A percentile compares a stretch with the other conserved stretches of the same genome.
Conservation (phyloP, 495 filamentous ascomycete species). For the Neurospora discreta region DNA sequence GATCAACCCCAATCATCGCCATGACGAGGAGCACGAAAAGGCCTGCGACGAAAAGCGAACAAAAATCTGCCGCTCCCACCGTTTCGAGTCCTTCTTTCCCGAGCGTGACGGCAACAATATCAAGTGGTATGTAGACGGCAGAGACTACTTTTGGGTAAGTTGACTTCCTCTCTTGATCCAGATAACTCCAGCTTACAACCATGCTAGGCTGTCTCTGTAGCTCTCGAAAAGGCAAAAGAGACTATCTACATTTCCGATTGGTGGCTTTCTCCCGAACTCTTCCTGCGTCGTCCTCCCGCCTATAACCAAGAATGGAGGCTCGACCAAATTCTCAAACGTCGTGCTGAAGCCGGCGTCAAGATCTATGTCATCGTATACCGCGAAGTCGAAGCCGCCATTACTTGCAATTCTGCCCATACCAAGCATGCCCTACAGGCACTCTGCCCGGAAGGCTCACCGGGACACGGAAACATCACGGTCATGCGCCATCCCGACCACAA, state of each 20-base stretch:
- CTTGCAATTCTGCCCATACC: conserved; percentile 86
- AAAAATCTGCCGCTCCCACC: conserved; percentile 58
- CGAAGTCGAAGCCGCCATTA: conserved; percentile 72
- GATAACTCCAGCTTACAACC: not conserved
- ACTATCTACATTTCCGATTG: conserved; percentile 93
- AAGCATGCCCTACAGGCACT: conserved; percentile 76
- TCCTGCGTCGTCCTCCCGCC: conserved; percentile 73
- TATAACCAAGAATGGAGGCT: conserved; percentile 79
- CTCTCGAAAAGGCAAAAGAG: conserved; percentile 78
- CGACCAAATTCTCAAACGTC: conserved; percentile 75
- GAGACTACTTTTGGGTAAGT: conserved; percentile 78
- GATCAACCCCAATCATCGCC: conserved; percentile 83
- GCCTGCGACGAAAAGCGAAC: conserved; percentile 69
- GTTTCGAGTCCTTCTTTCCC: conserved; percentile 82
- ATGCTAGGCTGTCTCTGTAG: conserved; percentile 60
- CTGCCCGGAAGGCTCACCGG: conserved; percentile 67
- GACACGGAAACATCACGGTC: conserved; percentile 75
- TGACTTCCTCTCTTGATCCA: not conserved
- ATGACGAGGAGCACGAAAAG: conserved; percentile 89
- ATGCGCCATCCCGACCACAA: conserved; percentile 96
- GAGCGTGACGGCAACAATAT: conserved; percentile 73
- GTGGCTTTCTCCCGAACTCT: conserved; percentile 94
- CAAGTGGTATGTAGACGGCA: conserved; percentile 95
- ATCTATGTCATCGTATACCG: conserved; percentile 93
- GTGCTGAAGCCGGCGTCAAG: conserved; percentile 84